Conservation (phyloP, 345 rosid species). For the Carallia pectinifolia region DNA sequence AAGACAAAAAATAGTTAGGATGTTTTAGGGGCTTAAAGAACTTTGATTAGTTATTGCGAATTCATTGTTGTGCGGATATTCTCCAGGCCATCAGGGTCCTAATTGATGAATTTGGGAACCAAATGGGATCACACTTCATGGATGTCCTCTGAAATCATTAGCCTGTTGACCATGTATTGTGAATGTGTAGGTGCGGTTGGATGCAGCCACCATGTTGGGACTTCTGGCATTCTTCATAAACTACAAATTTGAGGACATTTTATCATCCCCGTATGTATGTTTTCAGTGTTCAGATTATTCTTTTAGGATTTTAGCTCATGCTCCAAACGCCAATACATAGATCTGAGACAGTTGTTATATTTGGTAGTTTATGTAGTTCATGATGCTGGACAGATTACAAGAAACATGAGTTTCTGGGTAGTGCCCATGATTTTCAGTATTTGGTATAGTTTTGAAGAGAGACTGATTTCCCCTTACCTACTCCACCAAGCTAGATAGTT, state of each 20-base stretch:
- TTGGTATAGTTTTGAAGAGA: not conserved
- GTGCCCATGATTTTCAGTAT: not conserved
- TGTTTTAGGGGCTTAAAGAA: not conserved
- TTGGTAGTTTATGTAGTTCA: not conserved
- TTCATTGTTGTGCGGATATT: no score
- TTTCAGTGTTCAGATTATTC: slow-evolving; percentile 7
- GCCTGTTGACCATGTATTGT: slow-evolving; percentile 15
- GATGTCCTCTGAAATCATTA: not conserved
- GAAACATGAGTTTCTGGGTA: not conserved
- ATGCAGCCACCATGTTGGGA: slow-evolving; percentile 78
- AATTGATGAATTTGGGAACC: no score
- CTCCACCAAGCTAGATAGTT: not conserved
- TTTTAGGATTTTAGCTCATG: not conserved
- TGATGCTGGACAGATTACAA: not conserved
- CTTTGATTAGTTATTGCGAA: no score
- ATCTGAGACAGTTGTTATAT: not conserved
- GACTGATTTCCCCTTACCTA: not conserved
- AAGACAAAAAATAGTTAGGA: not conserved
- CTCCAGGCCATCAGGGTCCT: no score
- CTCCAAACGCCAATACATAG: not conserved
- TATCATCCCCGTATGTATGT: slow-evolving; percentile 72
- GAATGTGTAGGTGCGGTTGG: slow-evolving; percentile 77
- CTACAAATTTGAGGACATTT: slow-evolving; percentile 87
- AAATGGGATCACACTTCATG: no score
- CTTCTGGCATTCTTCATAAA: slow-evolving; percentile 84